Evolutionary conservation across 1,284 basidiomycete genomes (phyloP).

Genomic region (Lignosus rhinocerotis): DNA sequence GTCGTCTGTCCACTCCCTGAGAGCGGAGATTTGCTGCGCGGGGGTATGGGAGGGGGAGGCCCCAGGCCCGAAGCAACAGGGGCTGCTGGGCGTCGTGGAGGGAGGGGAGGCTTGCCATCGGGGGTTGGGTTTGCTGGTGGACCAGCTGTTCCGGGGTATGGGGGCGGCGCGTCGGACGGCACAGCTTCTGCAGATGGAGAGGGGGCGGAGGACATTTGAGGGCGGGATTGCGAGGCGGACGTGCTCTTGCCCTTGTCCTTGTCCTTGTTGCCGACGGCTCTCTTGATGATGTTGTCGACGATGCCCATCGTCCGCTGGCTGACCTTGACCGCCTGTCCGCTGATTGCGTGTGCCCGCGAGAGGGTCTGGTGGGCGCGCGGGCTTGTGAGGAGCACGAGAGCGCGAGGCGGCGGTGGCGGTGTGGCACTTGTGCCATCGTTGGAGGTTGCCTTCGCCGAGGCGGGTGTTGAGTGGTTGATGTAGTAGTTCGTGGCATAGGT

Average conservation of each 20-base stretch:
- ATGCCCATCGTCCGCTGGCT: conserved; percentile 62
- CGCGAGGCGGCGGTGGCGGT: conserved; percentile 42
- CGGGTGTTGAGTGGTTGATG: conserved; percentile 57
- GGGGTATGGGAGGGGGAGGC: conserved; percentile 11
- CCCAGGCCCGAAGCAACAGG: conserved; percentile 5
- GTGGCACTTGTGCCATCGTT: conserved; percentile 22
- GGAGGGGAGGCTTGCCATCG: conserved; percentile 25
- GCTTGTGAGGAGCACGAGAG: conserved; percentile 63
- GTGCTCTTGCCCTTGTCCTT: conserved; percentile 16
- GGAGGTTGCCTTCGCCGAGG: conserved; percentile 21
- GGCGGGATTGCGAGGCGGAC: background rate
- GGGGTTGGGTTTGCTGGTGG: background rate
- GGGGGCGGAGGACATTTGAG: background rate
- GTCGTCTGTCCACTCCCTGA: background rate
- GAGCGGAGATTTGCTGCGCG: conserved; percentile 10
- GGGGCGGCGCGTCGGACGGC: conserved; percentile 7
- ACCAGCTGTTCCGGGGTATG: background rate
- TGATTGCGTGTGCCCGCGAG: conserved; percentile 60
- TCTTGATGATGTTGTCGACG: conserved; percentile 63
- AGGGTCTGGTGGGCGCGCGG: conserved; percentile 61
- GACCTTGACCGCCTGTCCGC: conserved; percentile 66
- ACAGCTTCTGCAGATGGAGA: background rate
- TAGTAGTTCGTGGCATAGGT: conserved; percentile 64
- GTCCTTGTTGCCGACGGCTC: conserved; percentile 37
- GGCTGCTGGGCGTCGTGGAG: conserved; percentile 19